Evolutionary conservation across 129 eudicot species (phyloP).

Genomic region (Saussurea involucrata): DNA sequence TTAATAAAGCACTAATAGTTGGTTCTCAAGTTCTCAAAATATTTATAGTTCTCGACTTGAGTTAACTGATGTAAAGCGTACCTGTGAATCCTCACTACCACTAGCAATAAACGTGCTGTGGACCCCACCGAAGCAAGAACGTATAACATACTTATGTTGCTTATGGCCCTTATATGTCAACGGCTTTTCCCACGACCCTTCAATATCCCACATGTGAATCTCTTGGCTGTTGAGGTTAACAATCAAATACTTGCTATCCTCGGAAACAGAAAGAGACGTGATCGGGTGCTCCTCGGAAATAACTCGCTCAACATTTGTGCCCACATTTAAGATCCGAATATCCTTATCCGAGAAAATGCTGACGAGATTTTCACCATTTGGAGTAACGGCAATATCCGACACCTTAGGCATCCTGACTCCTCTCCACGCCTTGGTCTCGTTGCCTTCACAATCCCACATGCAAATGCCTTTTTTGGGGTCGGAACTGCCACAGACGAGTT

Average conservation of each 20-base stretch:
- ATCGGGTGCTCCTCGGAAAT: slow-evolving; percentile 68
- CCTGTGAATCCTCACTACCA: slow-evolving; percentile 92
- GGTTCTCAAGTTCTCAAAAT: not conserved
- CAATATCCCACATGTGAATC: slow-evolving; percentile 94
- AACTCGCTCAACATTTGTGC: slow-evolving; percentile 62
- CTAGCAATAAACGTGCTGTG: slow-evolving; percentile 75
- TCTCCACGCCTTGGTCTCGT: slow-evolving; percentile 80
- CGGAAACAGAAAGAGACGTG: slow-evolving; percentile 77
- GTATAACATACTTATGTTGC: slow-evolving; percentile 79
- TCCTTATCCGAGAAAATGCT: slow-evolving; percentile 70
- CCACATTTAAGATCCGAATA: slow-evolving; percentile 64
- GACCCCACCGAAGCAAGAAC: slow-evolving; percentile 92
- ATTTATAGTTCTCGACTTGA: not conserved
- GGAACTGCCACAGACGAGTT: slow-evolving; percentile 84
- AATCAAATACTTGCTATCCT: slow-evolving; percentile 61
- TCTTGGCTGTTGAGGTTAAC: slow-evolving; percentile 87
- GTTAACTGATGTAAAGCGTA: slow-evolving; percentile 21
- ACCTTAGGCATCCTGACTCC: slow-evolving; percentile 88
- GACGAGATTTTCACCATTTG: slow-evolving; percentile 72
- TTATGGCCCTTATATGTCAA: slow-evolving; percentile 63
- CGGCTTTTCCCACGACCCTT: slow-evolving; percentile 56
- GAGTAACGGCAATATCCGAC: slow-evolving; percentile 80
- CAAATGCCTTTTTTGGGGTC: slow-evolving; percentile 78
- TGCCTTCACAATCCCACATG: slow-evolving; percentile 91
- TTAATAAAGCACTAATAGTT: not conserved